These are phyloP conservation scores for Speleostelium caveatum DNA, from an alignment of 78 protist genomes.

Conservation along the genomic window DNA sequence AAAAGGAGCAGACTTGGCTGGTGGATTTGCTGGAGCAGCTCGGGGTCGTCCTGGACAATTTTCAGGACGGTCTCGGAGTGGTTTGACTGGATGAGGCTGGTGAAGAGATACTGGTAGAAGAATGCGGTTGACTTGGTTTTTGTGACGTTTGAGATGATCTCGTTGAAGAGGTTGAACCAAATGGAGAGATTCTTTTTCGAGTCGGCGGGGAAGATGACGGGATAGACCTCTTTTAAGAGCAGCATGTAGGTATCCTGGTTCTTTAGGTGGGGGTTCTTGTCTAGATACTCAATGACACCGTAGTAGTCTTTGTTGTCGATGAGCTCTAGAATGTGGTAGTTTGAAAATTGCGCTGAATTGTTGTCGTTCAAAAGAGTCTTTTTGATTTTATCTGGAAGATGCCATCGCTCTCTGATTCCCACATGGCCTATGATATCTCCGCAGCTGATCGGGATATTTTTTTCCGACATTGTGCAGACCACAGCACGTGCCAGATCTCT, in stretches of 20 bases:
- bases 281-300: neutral
- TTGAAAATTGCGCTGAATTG: neutral
- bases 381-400: neutral
- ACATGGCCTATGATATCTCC: neutral
- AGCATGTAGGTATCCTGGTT: neutral
- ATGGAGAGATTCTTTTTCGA: too few relatives aligned
- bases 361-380: neutral
- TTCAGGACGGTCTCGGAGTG: neutral
- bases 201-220: neutral
- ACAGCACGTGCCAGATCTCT: neutral
- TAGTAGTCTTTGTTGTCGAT: neutral
- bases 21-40: too few relatives aligned
- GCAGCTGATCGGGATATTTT: neutral
- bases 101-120: neutral
- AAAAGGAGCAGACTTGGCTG: too few relatives aligned
- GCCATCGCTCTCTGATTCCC: neutral
- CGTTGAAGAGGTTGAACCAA: neutral
- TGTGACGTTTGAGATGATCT: neutral
- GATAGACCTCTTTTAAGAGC: neutral
- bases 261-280: neutral
- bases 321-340: neutral
- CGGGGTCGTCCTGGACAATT: neutral
- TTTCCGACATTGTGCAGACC: neutral
- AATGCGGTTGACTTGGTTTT: neutral
- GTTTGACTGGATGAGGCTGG: neutral